A percentile compares a stretch with the other conserved stretches of the same genome.
phyloP scores from a whole-genome alignment of 164 flowering plant genomes.

The Liquidambar formosana region DNA sequence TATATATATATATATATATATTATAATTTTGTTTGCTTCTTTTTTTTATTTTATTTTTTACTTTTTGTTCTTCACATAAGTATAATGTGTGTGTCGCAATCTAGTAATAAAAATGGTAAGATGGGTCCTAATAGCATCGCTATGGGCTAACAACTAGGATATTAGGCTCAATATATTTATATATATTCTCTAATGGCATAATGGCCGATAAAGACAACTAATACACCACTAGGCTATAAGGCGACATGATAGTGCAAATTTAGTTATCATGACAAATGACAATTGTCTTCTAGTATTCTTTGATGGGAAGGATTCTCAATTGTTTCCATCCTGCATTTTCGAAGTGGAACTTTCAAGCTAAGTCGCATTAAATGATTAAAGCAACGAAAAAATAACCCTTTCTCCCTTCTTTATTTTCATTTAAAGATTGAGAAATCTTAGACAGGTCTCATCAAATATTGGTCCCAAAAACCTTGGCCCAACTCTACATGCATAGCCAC shows the following conservation, averaged over 20 bases:
- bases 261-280: neutral
- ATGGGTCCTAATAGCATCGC: too few species aligned
- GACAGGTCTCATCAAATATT: constrained; percentile 2
- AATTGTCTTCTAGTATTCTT: neutral
- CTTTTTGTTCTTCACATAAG: too few species aligned
- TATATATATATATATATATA: too few species aligned
- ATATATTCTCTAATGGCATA: neutral
- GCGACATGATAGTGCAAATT: neutral
- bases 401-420: neutral
- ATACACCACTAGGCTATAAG: neutral
- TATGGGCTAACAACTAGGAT: neutral
- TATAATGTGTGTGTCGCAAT: too few species aligned
- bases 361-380: neutral
- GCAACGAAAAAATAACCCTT: neutral
- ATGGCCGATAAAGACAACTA: neutral
- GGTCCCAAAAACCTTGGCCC: constrained; percentile 5
- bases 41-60: too few species aligned
- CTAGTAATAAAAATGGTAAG: too few species aligned
- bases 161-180: neutral
- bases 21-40: too few species aligned
- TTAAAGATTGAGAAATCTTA: neutral
- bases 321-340: too few species aligned
- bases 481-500: neutral
- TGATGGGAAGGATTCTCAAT: too few species aligned
- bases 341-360: too few species aligned